Evolutionary conservation across 2,329 filamentous ascomycete species (phyloP).

Genomic region (Colletotrichum sp.): DNA sequence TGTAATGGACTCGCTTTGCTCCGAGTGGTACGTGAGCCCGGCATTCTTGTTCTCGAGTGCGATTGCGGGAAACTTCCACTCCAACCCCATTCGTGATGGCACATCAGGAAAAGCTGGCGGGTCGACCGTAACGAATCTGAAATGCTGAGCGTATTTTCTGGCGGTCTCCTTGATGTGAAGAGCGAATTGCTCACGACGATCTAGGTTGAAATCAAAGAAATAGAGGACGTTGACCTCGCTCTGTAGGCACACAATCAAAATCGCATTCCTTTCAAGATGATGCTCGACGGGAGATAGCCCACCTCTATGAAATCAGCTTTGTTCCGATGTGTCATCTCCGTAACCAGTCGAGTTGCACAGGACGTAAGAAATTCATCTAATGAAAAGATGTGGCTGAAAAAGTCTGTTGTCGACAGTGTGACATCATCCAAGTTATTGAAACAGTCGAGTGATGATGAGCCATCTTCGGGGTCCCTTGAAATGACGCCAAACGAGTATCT

Average conservation of each 20-base stretch:
- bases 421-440: conserved; percentile 45
- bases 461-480: neutral
- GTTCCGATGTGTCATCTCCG: conserved; percentile 47
- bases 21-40: neutral
- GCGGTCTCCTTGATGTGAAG: conserved; percentile 41
- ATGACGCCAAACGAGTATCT: conserved; percentile 46
- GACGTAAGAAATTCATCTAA: conserved; percentile 41
- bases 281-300: neutral
- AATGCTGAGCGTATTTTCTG: conserved; percentile 49
- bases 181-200: conserved; percentile 39
- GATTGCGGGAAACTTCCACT: conserved; percentile 15
- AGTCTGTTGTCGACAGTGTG: conserved; percentile 33
- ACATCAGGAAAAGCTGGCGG: conserved; percentile 49
- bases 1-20: neutral
- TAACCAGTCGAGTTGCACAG: conserved; percentile 44
- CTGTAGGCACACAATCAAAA: neutral
- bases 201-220: conserved; percentile 28
- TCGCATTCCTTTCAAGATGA: neutral
- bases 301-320: conserved; percentile 37
- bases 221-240: conserved; percentile 26
- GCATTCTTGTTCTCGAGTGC: conserved; percentile 2
- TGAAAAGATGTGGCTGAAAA: conserved; percentile 34
- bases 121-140: conserved; percentile 53
- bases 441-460: conserved; percentile 35
- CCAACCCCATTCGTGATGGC: conserved; percentile 38